phyloP scores from a whole-genome alignment of 1,284 basidiomycete species.

The Bondarzewia mesenterica region DNA sequence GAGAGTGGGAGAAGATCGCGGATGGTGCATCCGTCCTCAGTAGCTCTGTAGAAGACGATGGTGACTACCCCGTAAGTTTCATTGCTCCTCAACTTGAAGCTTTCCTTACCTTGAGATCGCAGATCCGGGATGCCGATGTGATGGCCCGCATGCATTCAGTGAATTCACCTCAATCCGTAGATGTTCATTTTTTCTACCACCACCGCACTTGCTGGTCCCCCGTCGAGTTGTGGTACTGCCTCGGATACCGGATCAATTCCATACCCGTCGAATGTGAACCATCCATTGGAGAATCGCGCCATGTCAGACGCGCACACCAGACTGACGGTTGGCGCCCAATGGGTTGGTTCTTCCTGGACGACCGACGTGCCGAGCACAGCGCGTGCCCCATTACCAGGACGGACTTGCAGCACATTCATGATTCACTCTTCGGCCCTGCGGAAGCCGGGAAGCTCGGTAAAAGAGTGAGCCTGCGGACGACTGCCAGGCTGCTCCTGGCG shows the following conservation, averaged over 20 bases:
- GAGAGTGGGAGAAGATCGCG: background rate
- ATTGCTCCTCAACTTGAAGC: background rate
- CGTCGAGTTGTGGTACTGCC: background rate
- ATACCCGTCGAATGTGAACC: background rate
- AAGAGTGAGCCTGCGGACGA: background rate
- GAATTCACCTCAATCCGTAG: background rate
- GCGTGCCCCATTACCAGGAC: background rate
- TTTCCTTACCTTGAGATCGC: background rate
- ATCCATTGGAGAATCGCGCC: too few relatives aligned
- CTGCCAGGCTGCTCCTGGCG: background rate
- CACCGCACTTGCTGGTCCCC: background rate
- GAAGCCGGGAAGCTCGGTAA: background rate
- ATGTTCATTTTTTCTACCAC: background rate
- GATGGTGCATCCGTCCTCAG: background rate
- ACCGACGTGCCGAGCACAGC: background rate
- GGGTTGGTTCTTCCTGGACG: constrained; percentile 1
- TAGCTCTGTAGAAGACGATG: background rate
- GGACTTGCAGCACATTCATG: background rate
- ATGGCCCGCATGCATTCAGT: background rate
- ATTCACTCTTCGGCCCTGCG: background rate
- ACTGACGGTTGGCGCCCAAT: too few relatives aligned
- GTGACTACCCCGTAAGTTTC: background rate
- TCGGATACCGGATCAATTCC: background rate
- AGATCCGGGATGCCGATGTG: background rate
- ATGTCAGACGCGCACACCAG: too few relatives aligned